These are phyloP conservation scores for Aspergillus funiculosus DNA, from an alignment of 495 filamentous ascomycete species.

Conservation along the genomic window DNA sequence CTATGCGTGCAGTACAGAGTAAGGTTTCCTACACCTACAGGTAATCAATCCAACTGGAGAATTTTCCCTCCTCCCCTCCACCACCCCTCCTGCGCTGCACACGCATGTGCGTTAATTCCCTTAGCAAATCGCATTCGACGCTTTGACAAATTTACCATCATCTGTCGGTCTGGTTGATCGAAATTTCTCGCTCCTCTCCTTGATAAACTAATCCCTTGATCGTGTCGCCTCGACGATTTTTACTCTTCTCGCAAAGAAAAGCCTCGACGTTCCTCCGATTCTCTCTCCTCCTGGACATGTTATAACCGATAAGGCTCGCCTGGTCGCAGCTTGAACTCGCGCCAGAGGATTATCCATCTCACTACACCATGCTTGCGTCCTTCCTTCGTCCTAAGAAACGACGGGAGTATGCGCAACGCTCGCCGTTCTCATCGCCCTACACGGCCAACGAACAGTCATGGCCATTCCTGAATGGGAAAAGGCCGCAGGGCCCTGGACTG, in stretches of 20 bases:
- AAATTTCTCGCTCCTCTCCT: slow-evolving; percentile 3
- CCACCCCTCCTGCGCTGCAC: slow-evolving; percentile 15
- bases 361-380: slow-evolving; percentile 44
- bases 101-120: slow-evolving; percentile 21
- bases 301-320: not conserved
- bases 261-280: not conserved
- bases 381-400: slow-evolving; percentile 42
- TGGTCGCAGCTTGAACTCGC: slow-evolving; percentile 1
- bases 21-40: too few species aligned
- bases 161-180: not conserved
- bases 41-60: too few species aligned
- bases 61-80: slow-evolving; percentile 5
- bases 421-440: slow-evolving; percentile 45
- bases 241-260: not conserved
- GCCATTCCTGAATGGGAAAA: slow-evolving; percentile 28
- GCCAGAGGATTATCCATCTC: not conserved
- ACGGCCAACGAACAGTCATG: slow-evolving; percentile 27
- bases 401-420: slow-evolving; percentile 36
- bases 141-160: slow-evolving; percentile 1
- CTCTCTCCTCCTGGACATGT: not conserved
- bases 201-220: not conserved
- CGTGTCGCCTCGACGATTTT: too few species aligned
- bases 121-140: slow-evolving; percentile 16
- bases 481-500: slow-evolving; percentile 1
- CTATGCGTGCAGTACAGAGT: too few species aligned